Percentiles rank a stretch among this genome's conserved stretches.
Evolutionary conservation across 2,329 filamentous ascomycete species (phyloP).

Genomic region (Venturia aucupariae): DNA sequence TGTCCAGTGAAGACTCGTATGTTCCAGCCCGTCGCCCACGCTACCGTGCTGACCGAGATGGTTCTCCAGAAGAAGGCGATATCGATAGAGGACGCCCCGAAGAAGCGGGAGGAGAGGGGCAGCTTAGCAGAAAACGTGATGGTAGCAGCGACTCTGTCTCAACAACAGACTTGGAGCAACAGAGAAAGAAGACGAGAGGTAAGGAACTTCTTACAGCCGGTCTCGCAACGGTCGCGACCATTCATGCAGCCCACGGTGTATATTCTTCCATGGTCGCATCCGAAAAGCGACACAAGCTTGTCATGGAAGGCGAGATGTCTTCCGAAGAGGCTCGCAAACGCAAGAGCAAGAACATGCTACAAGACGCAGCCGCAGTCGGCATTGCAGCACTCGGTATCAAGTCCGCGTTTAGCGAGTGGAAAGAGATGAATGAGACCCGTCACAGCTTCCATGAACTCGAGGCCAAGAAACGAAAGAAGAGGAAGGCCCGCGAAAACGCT

Average conservation of each 20-base stretch:
- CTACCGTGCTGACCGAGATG: constrained; percentile 31
- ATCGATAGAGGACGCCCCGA: constrained; percentile 29
- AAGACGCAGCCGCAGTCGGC: constrained; percentile 57
- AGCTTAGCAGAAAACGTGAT: constrained; percentile 17
- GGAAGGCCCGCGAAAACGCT: constrained; percentile 9
- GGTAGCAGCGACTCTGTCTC: constrained; percentile 43
- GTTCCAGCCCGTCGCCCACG: constrained; percentile 39
- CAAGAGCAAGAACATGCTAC: constrained; percentile 53
- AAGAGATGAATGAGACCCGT: constrained; percentile 31
- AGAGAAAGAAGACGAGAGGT: constrained; percentile 54
- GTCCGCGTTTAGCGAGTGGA: constrained; percentile 56
- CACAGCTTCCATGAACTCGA: constrained; percentile 12
- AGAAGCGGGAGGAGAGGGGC: constrained; percentile 19
- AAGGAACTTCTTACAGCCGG: constrained; percentile 59
- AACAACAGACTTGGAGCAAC: constrained; percentile 53
- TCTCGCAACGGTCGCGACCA: constrained; percentile 58
- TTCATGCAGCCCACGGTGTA: constrained; percentile 58
- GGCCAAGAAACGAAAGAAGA: constrained; percentile 7
- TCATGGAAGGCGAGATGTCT: constrained; percentile 55
- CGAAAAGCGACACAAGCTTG: constrained; percentile 48
- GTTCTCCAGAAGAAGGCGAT: constrained; percentile 32
- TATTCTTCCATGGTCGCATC: constrained; percentile 56
- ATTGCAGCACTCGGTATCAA: constrained; percentile 61
- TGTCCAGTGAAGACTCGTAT: constrained; percentile 41
- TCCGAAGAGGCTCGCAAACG: constrained; percentile 53